Base-by-base conservation (phyloP, 139 green algal genomes). In the Trebouxia sp. region DNA sequence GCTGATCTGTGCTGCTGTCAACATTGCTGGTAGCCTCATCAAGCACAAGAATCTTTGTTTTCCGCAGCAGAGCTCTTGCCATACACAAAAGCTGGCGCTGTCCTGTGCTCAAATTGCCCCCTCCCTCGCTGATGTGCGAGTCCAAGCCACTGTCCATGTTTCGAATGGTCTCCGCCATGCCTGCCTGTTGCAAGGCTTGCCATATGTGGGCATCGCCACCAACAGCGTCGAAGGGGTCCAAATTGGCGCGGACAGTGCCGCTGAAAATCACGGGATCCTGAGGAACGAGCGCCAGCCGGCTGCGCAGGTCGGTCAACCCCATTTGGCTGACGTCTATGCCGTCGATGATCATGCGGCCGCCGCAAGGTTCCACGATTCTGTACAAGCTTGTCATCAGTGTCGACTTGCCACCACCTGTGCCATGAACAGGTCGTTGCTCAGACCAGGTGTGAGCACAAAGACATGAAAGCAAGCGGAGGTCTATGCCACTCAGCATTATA, bases 81-180 rank as follows among this genome's bases (percentile, higher is more conserved):
- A 98, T 84, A 87, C 94, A 98, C 38, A 98, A 86, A 70, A 98
- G 89, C 90, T 98, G 95, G 3, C 92, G 82, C 89, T 98, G 93
- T 15, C 95, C 95, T 38, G 92, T 88, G 41, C 83, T 92, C 5
- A 98, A 72, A 82, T 96, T 97, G 70, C 88, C 83, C 35, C 95
- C 95, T 14, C 85, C 89, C 83, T 98, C 95, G 67, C 91, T 83
- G 72, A 98, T 88, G 56, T 78, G 51, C 0, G 91, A 78, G 66
- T 96, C 88, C 78, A 98, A 85, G 11, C 94, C 94, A 1, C 91
- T 85, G 38, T 62, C 15, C 66, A 87, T 45, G 26, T 42, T 12
- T 7, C 70, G 62, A 26, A 90, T 80, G 5, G 76, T 48, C 22
- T 41, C 37, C 2, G 50, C 51, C 30, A 91, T 78, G 14, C 85